Base-by-base conservation (phyloP, 148 eudicot species). In the Rhododendron griersonianum region DNA sequence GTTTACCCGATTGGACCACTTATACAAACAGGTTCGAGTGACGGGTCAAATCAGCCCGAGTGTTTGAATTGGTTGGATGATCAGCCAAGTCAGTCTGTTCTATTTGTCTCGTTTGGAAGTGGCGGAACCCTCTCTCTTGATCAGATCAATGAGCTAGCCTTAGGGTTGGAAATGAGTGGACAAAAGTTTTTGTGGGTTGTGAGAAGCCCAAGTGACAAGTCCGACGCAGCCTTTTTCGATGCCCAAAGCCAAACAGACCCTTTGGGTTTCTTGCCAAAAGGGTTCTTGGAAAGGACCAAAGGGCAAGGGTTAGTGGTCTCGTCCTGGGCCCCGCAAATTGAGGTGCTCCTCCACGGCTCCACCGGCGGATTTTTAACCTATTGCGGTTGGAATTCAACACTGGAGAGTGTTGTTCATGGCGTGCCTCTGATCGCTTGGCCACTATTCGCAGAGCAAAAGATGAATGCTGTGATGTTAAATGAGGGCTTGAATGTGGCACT, bases 121-220 rank as follows among this genome's bases (percentile, higher is more conserved):
- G 95, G 92, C 16, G 93, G 93, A 61, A 87, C 91, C 45, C 88
- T 93, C 33, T 88, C 93, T 7, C 61, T n/a, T 50, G 88, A 89
- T 0, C 93, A 93, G 39, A 51, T 90, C 1, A 78, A 15, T 82
- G 94, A 93, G 55, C 73, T 39, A 39, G 41, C 41, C 5, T 39
- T 39, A 39, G 41, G 41, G 41, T 39, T 92, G 57, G 93, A 91
- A 47, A 81, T 65, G 85, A 93, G 93, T 65, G 93, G 85, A 39
- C 87, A 69, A 69, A 69, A 28, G 33, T 92, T 92, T 45, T 44
- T 93, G 87, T 93, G 92, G 95, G 93, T 91, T 10, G 88, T 0
- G 41, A 39, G 41, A 39, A 39, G 41, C 41, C 5, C 41, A 39
- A 39, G 41, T 81, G 88, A 88, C 30, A 6, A 21, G 13, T 18